phyloP scores from a whole-genome alignment of 2,329 filamentous ascomycete species.

The Graphium sp. region DNA sequence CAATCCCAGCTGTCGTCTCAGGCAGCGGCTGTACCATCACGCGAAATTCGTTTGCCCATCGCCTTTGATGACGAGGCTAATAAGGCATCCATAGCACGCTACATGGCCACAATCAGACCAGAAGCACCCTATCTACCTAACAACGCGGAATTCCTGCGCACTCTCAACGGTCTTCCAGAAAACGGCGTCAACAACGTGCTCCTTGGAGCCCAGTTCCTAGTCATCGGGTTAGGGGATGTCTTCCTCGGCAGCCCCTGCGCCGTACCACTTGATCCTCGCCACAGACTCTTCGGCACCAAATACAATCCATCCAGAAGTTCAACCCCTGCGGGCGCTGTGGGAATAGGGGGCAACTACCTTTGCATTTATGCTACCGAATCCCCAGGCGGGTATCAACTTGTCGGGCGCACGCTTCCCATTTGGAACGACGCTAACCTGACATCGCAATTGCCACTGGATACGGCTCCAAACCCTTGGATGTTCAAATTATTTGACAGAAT shows the following conservation, averaged over 20 bases:
- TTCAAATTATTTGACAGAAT: slow-evolving; percentile 17
- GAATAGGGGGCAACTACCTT: slow-evolving; percentile 19
- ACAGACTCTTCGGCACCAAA: slow-evolving; percentile 17
- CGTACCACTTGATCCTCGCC: slow-evolving; percentile 16
- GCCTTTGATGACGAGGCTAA: slow-evolving; percentile 19
- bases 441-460: neutral
- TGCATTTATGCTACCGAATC: slow-evolving; percentile 20
- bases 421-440: slow-evolving; percentile 11
- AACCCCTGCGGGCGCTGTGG: slow-evolving; percentile 17
- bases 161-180: slow-evolving; percentile 13
- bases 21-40: slow-evolving; percentile 11
- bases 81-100: slow-evolving; percentile 36
- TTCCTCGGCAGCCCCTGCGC: slow-evolving; percentile 19
- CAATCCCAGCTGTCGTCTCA: too few species aligned
- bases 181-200: slow-evolving; percentile 11
- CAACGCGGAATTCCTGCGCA: slow-evolving; percentile 35
- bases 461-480: slow-evolving; percentile 10
- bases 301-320: slow-evolving; percentile 19
- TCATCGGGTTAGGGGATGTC: slow-evolving; percentile 20
- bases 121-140: slow-evolving; percentile 46
- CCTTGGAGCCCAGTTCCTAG: slow-evolving; percentile 15
- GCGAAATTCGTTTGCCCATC: slow-evolving; percentile 17
- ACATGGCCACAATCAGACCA: slow-evolving; percentile 42
- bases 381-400: slow-evolving; percentile 19
- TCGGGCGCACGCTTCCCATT: slow-evolving; percentile 16